Evolutionary conservation across 2,329 filamentous ascomycete species (phyloP), one percentile per base, ranked within the genome.

Genomic region (Penicillium nordicum): DNA sequence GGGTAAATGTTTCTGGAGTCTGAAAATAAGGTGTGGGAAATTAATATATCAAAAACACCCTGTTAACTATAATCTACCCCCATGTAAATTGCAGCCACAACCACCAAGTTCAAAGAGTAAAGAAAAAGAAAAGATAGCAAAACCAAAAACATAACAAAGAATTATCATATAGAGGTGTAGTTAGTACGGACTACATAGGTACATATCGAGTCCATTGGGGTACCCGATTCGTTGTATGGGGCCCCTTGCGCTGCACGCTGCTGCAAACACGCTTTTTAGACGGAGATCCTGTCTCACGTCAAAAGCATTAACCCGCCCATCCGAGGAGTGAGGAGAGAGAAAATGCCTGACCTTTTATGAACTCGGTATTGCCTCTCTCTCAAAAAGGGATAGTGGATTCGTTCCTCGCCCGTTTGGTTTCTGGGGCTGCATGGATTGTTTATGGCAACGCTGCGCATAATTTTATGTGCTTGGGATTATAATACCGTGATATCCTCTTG

Each of bases 181-280:
- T 18, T 44, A 29, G 5, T 44, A 29, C 25, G 16, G 10, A 29
- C 25, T 18, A 47, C 25, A 52, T 12, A 23, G 25, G 21, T 23
- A 42, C 16, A 25, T 16, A 51, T 40, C 48, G 45, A 46, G 32
- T 45, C n/a, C 27, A 27, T 46, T 30, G 38, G 44, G 43, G 30
- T 18, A 21, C 32, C 55, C 40, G 18, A 55, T 58, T 59, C 32
- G 61, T 48, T 38, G 50, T 36, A 46, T 45, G 37, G 18, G 45
- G 18, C 58, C 64, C 64, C 64, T 65, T 66, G 61, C 64, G 61
- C 61, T 40, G 40, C 47, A 49, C 59, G n/a, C 25, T 50, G 36
- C 47, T 42, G 57, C 57, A 58, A 43, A 42, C 59, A 50, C 43
- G 36, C 60, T 46, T 52, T 40, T 21, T 38, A 48, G 47, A 49